Base-by-base conservation (phyloP, 2,329 filamentous ascomycete species). In the Cercospora beticola region DNA sequence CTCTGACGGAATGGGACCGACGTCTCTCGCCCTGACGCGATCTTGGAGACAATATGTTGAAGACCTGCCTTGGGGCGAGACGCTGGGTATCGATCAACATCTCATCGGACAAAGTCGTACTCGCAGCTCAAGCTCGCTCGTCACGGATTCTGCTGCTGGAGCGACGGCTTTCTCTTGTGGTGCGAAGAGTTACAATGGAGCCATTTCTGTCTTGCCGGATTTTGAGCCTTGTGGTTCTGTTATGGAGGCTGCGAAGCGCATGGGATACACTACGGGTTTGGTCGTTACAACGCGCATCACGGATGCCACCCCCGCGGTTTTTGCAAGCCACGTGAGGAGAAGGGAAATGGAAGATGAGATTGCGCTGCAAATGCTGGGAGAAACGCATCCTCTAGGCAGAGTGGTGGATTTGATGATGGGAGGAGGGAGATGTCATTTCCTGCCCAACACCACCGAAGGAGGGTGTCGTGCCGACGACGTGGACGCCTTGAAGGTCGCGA, bases 1-100 rank as follows among this genome's bases (percentile, higher is more conserved):
- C 43, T 97, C 93, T 0, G 95, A 99, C 79, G 95, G 95, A 76
- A 99, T 99, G 95, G 95, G 95, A 0, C 95, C 95, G 7, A 92
- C 95, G 8, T 94, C 92, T 74, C 85, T 99, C 64, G 91, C 91
- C 28, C 81, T 99, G 78, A 97, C 95, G 6, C 87, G 95, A 66
- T 92, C 89, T 77, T 99, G 91, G 82, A 89, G 92, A 73, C 95
- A 99, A 80, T 87, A 90, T 74, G 85, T 89, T 65, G 86, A 92
- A 46, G 88, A 86, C 5, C 84, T 96, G n/a, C 89, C 92, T 0
- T 87, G 87, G 73, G 87, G 90, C 75, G 89, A 97, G 75, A 89
- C 89, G 18, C 85, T 99, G 62, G 86, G 89, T 1, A 86, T 99
- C 62, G 95, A 99, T 79, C 85, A 90, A 77, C 92, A 98, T 80